These are phyloP conservation scores for Pleurotus cornucopiae DNA, from an alignment of 768 basidiomycete species.

Conservation along the genomic window DNA sequence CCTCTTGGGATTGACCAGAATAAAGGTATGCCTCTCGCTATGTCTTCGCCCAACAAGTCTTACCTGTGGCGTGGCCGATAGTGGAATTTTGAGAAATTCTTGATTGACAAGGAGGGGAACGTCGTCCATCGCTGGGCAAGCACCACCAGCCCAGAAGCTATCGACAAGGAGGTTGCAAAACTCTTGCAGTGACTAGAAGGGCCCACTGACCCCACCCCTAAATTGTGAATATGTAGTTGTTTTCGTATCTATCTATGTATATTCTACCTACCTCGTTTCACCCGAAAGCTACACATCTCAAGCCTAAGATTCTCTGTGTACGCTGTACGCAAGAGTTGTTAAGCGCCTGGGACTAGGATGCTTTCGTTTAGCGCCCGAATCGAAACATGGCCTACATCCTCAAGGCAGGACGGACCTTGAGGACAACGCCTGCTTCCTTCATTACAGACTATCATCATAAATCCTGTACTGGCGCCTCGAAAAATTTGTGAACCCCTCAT, in stretches of 20 bases:
- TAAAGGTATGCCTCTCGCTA: constrained; percentile 51
- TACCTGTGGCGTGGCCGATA: constrained; percentile 19
- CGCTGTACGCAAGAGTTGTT: not conserved
- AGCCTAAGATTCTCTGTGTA: too few species aligned
- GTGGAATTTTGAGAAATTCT: constrained; percentile 94
- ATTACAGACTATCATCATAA: not conserved
- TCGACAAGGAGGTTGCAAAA: constrained; percentile 63
- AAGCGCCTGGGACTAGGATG: not conserved
- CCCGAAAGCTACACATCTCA: too few species aligned
- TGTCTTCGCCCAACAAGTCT: not conserved
- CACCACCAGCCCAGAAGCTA: constrained; percentile 62
- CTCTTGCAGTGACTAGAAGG: constrained; percentile 32
- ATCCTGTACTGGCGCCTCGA: too few species aligned
- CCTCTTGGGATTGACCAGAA: constrained; percentile 62
- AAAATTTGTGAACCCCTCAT: too few species aligned
- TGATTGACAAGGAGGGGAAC: constrained; percentile 73
- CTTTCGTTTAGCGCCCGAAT: not conserved
- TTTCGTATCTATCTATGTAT: not conserved
- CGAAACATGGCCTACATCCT: not conserved
- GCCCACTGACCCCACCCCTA: not conserved
- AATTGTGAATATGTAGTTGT: not conserved
- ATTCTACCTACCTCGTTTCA: too few species aligned
- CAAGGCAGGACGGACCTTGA: not conserved
- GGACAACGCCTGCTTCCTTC: not conserved
- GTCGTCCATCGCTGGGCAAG: constrained; percentile 76